phyloP scores from a whole-genome alignment of 345 rosid species.

The Citrus sinensis region DNA sequence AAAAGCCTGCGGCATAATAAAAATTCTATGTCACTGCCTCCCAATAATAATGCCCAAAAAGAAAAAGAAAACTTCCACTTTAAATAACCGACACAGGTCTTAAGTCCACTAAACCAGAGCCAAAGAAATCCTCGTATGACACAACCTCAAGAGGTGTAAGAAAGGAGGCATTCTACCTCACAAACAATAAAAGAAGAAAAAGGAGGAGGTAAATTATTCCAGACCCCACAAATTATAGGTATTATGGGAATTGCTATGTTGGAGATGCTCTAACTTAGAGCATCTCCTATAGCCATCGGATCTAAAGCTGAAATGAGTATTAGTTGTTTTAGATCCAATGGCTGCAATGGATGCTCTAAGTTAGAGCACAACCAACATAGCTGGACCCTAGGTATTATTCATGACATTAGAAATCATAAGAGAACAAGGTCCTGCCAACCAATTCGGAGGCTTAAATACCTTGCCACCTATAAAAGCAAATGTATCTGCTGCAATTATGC shows the following conservation, averaged over 20 bases:
- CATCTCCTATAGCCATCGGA: too few species aligned
- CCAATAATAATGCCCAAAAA: not conserved
- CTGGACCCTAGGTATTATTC: not conserved
- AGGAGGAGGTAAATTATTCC: not conserved
- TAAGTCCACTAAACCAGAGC: not conserved
- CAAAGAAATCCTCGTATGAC: not conserved
- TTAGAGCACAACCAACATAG: too few species aligned
- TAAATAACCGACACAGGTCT: not conserved
- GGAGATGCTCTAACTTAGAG: too few species aligned
- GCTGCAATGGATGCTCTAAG: too few species aligned
- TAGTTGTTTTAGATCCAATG: too few species aligned
- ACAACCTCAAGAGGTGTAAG: not conserved
- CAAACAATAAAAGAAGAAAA: not conserved
- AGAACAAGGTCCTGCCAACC: not conserved
- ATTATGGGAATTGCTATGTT: too few species aligned
- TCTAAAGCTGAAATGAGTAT: too few species aligned
- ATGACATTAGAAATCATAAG: not conserved
- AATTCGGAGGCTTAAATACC: constrained; percentile 38
- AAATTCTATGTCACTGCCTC: constrained; percentile 13
- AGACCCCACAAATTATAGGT: not conserved
- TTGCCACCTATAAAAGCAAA: constrained; percentile 91
- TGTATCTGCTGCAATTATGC: constrained; percentile 90
- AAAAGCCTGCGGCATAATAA: constrained; percentile 53
- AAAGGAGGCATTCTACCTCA: not conserved
- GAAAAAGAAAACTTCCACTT: not conserved